Conservation (phyloP, 345 rosid genomes). For the Hibiscus tridactylites region DNA sequence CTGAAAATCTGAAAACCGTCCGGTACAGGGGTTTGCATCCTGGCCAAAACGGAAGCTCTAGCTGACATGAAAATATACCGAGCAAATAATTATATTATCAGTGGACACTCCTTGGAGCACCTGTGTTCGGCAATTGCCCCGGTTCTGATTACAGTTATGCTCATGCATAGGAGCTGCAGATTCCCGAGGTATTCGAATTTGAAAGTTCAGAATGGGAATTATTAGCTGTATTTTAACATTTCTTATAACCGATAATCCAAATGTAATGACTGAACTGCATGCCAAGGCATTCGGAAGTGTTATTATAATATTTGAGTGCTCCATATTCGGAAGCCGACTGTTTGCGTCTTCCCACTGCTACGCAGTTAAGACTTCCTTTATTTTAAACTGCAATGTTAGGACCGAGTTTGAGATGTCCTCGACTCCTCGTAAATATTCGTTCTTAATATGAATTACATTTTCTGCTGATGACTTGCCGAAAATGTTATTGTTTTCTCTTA, state of each 20-base stretch:
- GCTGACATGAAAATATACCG: constrained; percentile 60
- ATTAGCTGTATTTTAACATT: not conserved
- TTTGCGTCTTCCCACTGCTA: not conserved
- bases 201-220: not conserved
- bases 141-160: constrained; percentile 61
- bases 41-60: constrained; percentile 53
- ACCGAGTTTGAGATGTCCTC: not conserved
- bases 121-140: constrained; percentile 51
- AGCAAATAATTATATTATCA: constrained; percentile 46
- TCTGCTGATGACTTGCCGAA: not conserved
- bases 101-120: constrained; percentile 80
- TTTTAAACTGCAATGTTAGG: not conserved
- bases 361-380: not conserved
- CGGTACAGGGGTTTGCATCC: constrained; percentile 41
- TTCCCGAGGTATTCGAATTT: constrained; percentile 51
- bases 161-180: constrained; percentile 45
- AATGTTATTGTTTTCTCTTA: constrained; percentile 1
- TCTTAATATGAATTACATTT: not conserved
- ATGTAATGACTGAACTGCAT: not conserved
- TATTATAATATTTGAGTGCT: not conserved
- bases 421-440: not conserved
- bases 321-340: too few relatives aligned
- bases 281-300: not conserved
- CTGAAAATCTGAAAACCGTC: constrained; percentile 1
- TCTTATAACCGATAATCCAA: not conserved